Conservation (phyloP, 2,329 filamentous ascomycete genomes). For the Nemania serpens region DNA sequence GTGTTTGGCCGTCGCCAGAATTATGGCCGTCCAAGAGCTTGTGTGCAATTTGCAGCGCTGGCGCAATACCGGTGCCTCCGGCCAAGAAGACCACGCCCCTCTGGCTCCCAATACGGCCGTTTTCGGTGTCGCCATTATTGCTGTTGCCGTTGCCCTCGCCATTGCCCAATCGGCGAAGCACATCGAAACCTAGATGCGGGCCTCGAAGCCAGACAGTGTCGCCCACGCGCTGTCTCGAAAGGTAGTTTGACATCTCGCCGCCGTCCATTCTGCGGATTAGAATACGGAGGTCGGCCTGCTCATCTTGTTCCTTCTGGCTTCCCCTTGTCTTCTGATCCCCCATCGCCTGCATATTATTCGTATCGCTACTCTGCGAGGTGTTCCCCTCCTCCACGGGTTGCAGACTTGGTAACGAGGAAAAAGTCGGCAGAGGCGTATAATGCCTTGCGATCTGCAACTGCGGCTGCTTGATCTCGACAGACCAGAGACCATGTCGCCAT, state of each 20-base stretch:
- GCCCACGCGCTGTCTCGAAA: conserved; percentile 67
- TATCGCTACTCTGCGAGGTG: background rate
- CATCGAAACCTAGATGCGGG: conserved; percentile 71
- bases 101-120: conserved; percentile 45
- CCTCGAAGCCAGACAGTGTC: conserved; percentile 76
- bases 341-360: background rate
- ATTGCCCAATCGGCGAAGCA: conserved; percentile 44
- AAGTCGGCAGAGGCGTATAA: conserved; percentile 83
- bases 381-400: background rate
- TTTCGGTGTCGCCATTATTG: background rate
- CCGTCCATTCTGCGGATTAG: conserved; percentile 77
- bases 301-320: conserved; percentile 36
- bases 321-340: conserved; percentile 28
- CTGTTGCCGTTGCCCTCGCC: background rate
- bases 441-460: conserved; percentile 88
- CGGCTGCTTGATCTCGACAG: conserved; percentile 91
- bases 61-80: conserved; percentile 90
- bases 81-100: conserved; percentile 78
- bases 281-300: conserved; percentile 62
- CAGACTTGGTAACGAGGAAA: background rate
- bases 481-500: conserved; percentile 75
- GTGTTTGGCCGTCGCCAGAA: conserved; percentile 27
- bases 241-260: conserved; percentile 85
- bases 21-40: conserved; percentile 58
- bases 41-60: conserved; percentile 79